These are phyloP conservation scores for Termitomyces sp. DNA, from an alignment of 768 basidiomycete species.

Conservation along the genomic window DNA sequence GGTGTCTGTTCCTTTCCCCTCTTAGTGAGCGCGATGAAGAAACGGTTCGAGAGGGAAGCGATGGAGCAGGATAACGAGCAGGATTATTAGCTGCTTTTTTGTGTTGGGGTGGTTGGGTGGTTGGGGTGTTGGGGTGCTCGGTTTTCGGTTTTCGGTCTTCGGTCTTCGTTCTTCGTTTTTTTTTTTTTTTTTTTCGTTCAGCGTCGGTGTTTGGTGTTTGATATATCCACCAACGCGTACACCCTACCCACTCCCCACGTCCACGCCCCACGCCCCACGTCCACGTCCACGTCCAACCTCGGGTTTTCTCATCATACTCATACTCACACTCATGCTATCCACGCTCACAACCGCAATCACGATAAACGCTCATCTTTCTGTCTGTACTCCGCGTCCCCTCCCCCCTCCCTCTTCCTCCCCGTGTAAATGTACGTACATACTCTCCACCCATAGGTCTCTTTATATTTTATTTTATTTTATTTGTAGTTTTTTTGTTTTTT, in stretches of 20 bases:
- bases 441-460: background rate
- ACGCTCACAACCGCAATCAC: background rate
- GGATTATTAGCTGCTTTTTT: background rate
- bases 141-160: no score
- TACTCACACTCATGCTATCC: background rate
- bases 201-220: background rate
- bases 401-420: no score
- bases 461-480: constrained; percentile 1
- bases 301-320: background rate
- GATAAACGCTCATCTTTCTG: background rate
- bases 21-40: constrained; percentile 81
- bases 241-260: no score
- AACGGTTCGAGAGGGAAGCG: constrained; percentile 68
- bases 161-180: background rate
- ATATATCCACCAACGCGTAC: background rate
- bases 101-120: no score
- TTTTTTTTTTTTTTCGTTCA: background rate
- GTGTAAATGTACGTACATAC: constrained; percentile 2
- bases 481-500: background rate
- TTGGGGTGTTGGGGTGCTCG: no score
- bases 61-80: constrained; percentile 46
- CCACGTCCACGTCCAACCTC: background rate
- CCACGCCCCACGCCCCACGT: no score
- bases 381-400: background rate
- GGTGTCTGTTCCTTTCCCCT: background rate